phyloP scores from a whole-genome alignment of 2,329 filamentous ascomycete genomes.

The Fusarium chaquense region DNA sequence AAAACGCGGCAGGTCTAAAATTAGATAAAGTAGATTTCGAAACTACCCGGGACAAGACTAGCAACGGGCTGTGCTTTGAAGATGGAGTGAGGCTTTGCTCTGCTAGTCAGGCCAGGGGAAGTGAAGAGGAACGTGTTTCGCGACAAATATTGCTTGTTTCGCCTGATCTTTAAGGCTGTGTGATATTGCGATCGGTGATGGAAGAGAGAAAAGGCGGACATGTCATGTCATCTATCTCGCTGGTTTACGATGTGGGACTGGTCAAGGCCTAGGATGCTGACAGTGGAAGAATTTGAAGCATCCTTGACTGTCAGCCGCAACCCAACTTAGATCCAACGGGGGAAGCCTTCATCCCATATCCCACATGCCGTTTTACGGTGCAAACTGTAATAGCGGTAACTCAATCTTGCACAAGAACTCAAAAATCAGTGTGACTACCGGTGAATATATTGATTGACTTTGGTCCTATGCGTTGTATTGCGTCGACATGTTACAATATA shows the following conservation, averaged over 20 bases:
- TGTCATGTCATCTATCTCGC: background rate
- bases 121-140: slow-evolving; percentile 7
- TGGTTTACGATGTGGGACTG: background rate
- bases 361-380: slow-evolving; percentile 1
- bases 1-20: slow-evolving; percentile 44
- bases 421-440: background rate
- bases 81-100: slow-evolving; percentile 34
- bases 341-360: slow-evolving; percentile 17
- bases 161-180: slow-evolving; percentile 13
- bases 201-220: background rate
- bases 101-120: slow-evolving; percentile 1
- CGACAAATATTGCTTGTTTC: slow-evolving; percentile 6
- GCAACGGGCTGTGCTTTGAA: slow-evolving; percentile 36
- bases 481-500: background rate
- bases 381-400: slow-evolving; percentile 9
- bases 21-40: slow-evolving; percentile 33
- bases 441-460: background rate
- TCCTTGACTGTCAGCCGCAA: slow-evolving; percentile 19
- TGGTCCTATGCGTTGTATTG: background rate
- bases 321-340: slow-evolving; percentile 13
- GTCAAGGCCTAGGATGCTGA: slow-evolving; percentile 10
- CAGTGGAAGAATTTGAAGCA: slow-evolving; percentile 5
- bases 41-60: slow-evolving; percentile 34
- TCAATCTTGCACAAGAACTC: slow-evolving; percentile 20
- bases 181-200: background rate